These are phyloP conservation scores for Colletotrichum chrysophilum DNA, from an alignment of 2,329 filamentous ascomycete genomes.

Conservation along the genomic window DNA sequence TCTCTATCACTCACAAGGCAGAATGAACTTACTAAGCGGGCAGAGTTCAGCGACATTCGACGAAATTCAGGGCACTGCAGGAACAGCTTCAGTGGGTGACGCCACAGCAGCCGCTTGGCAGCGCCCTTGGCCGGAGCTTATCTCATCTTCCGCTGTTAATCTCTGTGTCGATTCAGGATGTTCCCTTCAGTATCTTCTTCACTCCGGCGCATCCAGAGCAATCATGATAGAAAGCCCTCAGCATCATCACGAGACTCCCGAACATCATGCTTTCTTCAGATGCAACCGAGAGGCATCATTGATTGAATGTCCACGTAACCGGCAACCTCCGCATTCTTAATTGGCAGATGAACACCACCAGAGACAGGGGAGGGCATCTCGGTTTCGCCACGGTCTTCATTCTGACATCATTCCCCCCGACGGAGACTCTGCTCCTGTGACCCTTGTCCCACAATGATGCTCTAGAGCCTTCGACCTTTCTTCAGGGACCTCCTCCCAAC, in stretches of 20 bases:
- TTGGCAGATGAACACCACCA: neutral
- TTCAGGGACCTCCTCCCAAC: neutral
- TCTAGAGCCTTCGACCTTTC: neutral
- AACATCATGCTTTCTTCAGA: neutral
- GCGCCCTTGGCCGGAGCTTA: neutral
- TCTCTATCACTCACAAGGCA: fast-evolving
- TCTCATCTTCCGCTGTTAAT: neutral
- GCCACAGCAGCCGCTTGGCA: neutral
- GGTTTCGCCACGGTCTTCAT: constrained; percentile 12
- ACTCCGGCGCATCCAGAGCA: neutral
- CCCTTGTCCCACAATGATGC: neutral
- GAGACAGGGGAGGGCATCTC: neutral
- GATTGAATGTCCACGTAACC: neutral
- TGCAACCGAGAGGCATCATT: neutral
- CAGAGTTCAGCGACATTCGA: neutral
- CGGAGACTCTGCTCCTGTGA: neutral
- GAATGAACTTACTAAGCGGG: neutral
- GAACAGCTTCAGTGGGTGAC: neutral
- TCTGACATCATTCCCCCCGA: constrained; percentile 9
- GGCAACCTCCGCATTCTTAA: neutral
- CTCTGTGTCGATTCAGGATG: neutral
- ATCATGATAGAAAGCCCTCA: neutral
- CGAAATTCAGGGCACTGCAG: neutral
- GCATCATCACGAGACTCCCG: neutral
- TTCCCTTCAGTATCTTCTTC: neutral